Evolutionary conservation across 768 basidiomycete genomes (phyloP).

Genomic region (Galerina marginata): DNA sequence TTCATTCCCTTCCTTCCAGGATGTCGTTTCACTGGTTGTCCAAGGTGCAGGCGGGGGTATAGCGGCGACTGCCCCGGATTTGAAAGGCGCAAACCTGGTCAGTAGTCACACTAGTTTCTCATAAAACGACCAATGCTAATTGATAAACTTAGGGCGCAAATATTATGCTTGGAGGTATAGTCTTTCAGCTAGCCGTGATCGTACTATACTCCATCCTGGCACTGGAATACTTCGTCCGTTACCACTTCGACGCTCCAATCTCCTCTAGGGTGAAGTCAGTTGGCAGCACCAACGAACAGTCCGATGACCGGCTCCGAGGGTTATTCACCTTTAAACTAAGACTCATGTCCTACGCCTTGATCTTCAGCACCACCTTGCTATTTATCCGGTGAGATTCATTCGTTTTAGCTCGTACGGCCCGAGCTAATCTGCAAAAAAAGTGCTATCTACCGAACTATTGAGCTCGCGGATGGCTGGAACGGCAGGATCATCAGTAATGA

Average conservation of each 20-base stretch:
- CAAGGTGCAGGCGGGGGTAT: slow-evolving; percentile 62
- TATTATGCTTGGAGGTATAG: slow-evolving; percentile 59
- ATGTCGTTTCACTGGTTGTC: slow-evolving; percentile 55
- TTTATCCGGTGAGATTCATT: slow-evolving; percentile 22
- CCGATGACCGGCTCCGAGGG: slow-evolving; percentile 2
- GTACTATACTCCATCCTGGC: slow-evolving; percentile 42
- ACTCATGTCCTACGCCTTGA: slow-evolving; percentile 13
- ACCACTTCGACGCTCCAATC: slow-evolving; percentile 27
- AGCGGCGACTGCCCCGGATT: slow-evolving; percentile 38
- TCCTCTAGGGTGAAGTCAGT: background rate
- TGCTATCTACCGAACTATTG: slow-evolving; percentile 47
- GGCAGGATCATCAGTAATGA: slow-evolving; percentile 45
- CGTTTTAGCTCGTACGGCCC: no score
- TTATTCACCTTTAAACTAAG: slow-evolving; percentile 12
- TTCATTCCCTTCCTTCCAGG: slow-evolving; percentile 26
- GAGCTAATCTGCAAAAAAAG: slow-evolving; percentile 22
- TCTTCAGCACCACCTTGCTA: slow-evolving; percentile 16
- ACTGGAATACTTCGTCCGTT: slow-evolving; percentile 51
- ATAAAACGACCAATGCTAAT: slow-evolving; percentile 3
- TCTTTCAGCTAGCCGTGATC: slow-evolving; percentile 56
- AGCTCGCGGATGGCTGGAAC: slow-evolving; percentile 47
- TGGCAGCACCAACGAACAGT: background rate
- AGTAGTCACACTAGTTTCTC: background rate
- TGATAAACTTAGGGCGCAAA: slow-evolving; percentile 42
- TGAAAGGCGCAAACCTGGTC: slow-evolving; percentile 20